Conservation (phyloP, 345 rosid genomes). For the Rhodamnia rubescens region DNA sequence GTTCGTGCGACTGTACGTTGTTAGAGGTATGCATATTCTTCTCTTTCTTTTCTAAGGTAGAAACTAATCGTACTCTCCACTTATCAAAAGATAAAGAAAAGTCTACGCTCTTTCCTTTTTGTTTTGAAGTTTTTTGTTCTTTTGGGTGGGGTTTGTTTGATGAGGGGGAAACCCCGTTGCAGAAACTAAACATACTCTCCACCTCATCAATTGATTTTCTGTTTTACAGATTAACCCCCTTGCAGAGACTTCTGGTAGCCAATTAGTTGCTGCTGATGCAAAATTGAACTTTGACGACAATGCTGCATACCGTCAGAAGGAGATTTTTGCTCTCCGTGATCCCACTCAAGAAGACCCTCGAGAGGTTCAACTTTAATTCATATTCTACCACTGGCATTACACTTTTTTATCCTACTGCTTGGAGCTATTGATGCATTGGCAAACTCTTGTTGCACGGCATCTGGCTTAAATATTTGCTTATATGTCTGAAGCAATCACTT, state of each 20-base stretch:
- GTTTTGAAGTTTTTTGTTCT: too few relatives aligned
- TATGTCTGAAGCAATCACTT: not conserved
- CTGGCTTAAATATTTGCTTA: not conserved
- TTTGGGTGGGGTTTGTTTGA: not conserved
- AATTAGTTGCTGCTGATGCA: constrained; percentile 98
- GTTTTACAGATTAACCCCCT: constrained; percentile 83
- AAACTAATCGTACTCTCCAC: not conserved
- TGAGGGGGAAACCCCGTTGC: constrained; percentile 42
- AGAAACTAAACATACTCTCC: constrained; percentile 30
- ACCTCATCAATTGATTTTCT: not conserved
- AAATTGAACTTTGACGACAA: constrained; percentile 97
- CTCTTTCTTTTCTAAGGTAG: not conserved
- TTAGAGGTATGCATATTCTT: constrained; percentile 66
- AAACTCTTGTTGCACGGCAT: not conserved
- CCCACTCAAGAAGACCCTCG: constrained; percentile 97
- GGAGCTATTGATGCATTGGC: not conserved
- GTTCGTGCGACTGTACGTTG: constrained; percentile 77
- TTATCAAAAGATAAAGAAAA: not conserved
- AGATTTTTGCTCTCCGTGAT: constrained; percentile 71
- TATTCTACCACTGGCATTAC: not conserved
- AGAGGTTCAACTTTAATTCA: constrained; percentile 43
- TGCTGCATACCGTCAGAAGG: constrained; percentile 91
- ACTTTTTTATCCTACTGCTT: not conserved
- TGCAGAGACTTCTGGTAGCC: constrained; percentile 78
- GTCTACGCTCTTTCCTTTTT: not conserved